These are phyloP conservation scores for Penicillium diatomitis DNA, from an alignment of 495 filamentous ascomycete species.

Conservation along the genomic window DNA sequence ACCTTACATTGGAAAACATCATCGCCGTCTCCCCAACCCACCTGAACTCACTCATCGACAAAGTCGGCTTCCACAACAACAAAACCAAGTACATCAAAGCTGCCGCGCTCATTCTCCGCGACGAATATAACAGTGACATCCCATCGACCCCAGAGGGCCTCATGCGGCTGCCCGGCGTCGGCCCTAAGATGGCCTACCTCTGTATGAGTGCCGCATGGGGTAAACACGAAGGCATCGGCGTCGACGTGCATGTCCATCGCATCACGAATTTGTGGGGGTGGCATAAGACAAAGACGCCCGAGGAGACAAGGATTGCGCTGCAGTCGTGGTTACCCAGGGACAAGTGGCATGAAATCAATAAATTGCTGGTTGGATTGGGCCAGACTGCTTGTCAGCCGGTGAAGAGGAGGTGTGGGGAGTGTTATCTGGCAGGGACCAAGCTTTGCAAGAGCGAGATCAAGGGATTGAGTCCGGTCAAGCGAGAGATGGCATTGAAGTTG, in stretches of 20 bases:
- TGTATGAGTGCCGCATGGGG: slow-evolving; percentile 70
- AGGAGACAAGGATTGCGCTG: slow-evolving; percentile 71
- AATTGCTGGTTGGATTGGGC: slow-evolving; percentile 82
- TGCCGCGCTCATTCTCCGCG: slow-evolving; percentile 61
- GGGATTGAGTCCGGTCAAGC: slow-evolving; percentile 33
- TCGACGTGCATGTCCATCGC: slow-evolving; percentile 67
- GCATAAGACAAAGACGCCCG: slow-evolving; percentile 74
- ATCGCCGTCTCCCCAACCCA: slow-evolving; percentile 57
- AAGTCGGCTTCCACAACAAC: slow-evolving; percentile 92
- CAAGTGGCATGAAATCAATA: slow-evolving; percentile 91
- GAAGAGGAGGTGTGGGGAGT: slow-evolving; percentile 72
- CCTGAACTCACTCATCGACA: slow-evolving; percentile 72
- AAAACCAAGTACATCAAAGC: slow-evolving; percentile 87
- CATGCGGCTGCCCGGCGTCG: slow-evolving; percentile 77
- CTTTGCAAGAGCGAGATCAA: slow-evolving; percentile 63
- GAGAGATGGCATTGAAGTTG: slow-evolving; percentile 38
- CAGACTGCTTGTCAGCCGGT: slow-evolving; percentile 82
- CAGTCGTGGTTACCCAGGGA: slow-evolving; percentile 81
- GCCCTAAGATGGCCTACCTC: slow-evolving; percentile 95
- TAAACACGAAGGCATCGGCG: slow-evolving; percentile 52
- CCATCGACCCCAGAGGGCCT: slow-evolving; percentile 72
- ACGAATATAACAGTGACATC: slow-evolving; percentile 66
- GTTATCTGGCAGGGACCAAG: slow-evolving; percentile 60
- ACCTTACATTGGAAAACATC: slow-evolving; percentile 69
- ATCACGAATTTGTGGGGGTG: slow-evolving; percentile 97